A percentile compares a stretch with the other conserved stretches of the same genome.
phyloP scores from a whole-genome alignment of 768 basidiomycete genomes.

The Nidularia pulvinata region DNA sequence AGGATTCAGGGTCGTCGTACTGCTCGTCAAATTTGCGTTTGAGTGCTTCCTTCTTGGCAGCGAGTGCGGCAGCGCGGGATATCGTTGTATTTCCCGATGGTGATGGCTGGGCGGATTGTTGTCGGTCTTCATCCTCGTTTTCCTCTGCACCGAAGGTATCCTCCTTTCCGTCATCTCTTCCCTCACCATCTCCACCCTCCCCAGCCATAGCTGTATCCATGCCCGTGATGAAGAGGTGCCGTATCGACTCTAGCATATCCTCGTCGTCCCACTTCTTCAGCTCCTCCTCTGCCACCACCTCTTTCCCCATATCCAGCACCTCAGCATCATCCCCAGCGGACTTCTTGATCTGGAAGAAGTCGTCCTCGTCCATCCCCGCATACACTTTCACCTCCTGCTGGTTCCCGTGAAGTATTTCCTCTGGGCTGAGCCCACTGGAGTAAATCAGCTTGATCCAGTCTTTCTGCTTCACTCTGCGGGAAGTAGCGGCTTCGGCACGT shows the following conservation, averaged over 20 bases:
- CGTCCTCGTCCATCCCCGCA: conserved; percentile 59
- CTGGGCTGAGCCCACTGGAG: conserved; percentile 62
- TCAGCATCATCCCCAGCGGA: conserved; percentile 39
- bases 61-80: conserved; percentile 52
- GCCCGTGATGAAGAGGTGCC: conserved; percentile 90
- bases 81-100: conserved; percentile 24
- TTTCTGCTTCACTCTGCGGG: conserved; percentile 40
- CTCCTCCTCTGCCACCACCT: conserved; percentile 40
- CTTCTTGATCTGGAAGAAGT: conserved; percentile 70
- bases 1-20: conserved; percentile 86
- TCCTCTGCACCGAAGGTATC: conserved; percentile 20
- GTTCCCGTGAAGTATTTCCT: conserved; percentile 56
- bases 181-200: conserved; percentile 32
- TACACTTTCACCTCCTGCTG: conserved; percentile 23
- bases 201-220: conserved; percentile 31
- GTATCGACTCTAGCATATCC: conserved; percentile 82
- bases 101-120: conserved; percentile 5
- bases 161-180: conserved; percentile 26
- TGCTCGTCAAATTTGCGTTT: conserved; percentile 97
- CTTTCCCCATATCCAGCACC: conserved; percentile 72
- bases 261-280: conserved; percentile 85
- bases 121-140: conserved; percentile 23
- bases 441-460: conserved; percentile 92
- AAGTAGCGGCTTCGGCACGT: conserved; percentile 38
- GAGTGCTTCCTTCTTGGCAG: conserved; percentile 86